A percentile compares a stretch with the other conserved stretches of the same genome.
These are phyloP conservation scores for Ophiocordyceps camponoti-leonardi DNA, from an alignment of 2,329 filamentous ascomycete genomes.

Conservation along the genomic window DNA sequence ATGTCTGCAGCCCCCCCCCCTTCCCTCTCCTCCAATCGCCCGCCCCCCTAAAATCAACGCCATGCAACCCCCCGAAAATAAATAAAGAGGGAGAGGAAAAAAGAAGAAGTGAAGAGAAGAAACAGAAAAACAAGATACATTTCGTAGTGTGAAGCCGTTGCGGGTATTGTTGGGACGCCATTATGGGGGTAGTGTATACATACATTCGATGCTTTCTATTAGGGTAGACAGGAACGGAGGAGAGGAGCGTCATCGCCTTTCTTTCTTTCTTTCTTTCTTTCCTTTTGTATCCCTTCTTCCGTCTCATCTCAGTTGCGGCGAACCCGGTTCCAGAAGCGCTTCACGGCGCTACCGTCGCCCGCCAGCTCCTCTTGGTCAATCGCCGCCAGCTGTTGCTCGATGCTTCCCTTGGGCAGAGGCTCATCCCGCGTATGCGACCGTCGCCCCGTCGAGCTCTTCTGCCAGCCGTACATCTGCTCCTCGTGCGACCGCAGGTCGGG, in stretches of 20 bases:
- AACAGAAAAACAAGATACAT: neutral
- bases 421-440: conserved; percentile 24
- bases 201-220: too few species aligned
- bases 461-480: conserved; percentile 55
- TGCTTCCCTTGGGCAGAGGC: conserved; percentile 26
- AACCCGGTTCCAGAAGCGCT: conserved; percentile 47
- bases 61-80: neutral
- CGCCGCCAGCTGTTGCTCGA: conserved; percentile 34
- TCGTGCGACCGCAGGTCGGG: conserved; percentile 69
- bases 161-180: too few species aligned
- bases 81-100: neutral
- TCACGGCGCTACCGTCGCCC: conserved; percentile 36
- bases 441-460: conserved; percentile 22
- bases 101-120: neutral
- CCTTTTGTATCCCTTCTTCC: too few species aligned
- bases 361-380: conserved; percentile 29
- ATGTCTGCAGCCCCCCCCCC: too few species aligned
- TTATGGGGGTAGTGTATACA: too few species aligned
- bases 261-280: neutral
- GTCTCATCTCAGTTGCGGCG: conserved; percentile 23
- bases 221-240: too few species aligned
- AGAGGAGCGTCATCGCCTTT: neutral
- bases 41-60: too few species aligned
- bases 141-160: too few species aligned
- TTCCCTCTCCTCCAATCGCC: too few species aligned